Conservation (phyloP, 1,284 basidiomycete species). For the Salmacisia buchloeana region DNA sequence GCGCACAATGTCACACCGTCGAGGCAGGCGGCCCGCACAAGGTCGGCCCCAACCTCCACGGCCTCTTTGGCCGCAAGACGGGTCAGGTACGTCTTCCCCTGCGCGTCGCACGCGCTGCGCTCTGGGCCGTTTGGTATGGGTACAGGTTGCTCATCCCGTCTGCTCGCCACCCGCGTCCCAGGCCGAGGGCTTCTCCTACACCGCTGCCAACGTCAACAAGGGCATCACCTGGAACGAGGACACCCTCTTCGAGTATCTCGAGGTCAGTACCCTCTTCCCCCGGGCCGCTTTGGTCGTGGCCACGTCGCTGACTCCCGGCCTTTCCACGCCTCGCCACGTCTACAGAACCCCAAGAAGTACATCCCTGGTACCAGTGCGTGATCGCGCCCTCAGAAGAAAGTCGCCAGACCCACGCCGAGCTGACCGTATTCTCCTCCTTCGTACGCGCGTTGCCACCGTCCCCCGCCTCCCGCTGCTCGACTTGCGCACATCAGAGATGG, state of each 20-base stretch:
- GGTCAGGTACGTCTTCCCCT: conserved; percentile 55
- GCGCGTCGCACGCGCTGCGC: background rate
- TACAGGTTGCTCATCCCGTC: background rate
- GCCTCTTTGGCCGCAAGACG: conserved; percentile 78
- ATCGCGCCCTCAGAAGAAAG: background rate
- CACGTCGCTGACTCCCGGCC: background rate
- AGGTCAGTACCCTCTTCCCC: conserved; percentile 17
- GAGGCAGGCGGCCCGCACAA: conserved; percentile 76
- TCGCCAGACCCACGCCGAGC: background rate
- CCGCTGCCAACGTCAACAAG: conserved; percentile 94
- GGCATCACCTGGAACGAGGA: conserved; percentile 74
- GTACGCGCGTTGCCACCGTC: too few species aligned
- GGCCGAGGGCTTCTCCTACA: conserved; percentile 81
- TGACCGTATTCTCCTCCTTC: conserved; percentile 2
- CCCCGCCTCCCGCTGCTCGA: too few species aligned
- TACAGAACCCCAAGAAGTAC: conserved; percentile 84
- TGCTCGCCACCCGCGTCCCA: conserved; percentile 37
- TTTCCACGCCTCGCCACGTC: conserved; percentile 53
- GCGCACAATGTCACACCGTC: conserved; percentile 93
- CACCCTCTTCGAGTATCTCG: conserved; percentile 87
- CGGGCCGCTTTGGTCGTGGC: background rate
- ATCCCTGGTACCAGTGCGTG: conserved; percentile 36
- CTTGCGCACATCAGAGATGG: conserved; percentile 6
- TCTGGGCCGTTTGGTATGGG: background rate
- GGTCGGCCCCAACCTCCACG: conserved; percentile 91